A percentile compares a stretch with the other conserved stretches of the same genome.
Evolutionary conservation across 148 eudicot species (phyloP).

Genomic region (Heliamphora exappendiculata): DNA sequence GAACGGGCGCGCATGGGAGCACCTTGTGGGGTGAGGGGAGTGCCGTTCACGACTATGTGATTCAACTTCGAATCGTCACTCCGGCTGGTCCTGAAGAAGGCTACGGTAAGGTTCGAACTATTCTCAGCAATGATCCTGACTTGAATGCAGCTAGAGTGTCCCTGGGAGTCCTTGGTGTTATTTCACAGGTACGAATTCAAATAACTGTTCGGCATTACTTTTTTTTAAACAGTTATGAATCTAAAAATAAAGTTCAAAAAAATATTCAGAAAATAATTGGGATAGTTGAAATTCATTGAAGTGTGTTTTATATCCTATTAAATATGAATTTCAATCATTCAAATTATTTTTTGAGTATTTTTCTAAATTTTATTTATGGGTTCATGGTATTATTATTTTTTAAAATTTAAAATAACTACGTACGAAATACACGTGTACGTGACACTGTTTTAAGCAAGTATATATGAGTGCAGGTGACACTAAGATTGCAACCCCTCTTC

Average conservation of each 20-base stretch:
- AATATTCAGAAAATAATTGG: too few relatives aligned
- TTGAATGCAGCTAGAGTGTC: slow-evolving; percentile 68
- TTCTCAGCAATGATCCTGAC: slow-evolving; percentile 25
- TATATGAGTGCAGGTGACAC: slow-evolving; percentile 36
- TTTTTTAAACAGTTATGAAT: not conserved
- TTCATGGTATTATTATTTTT: too few relatives aligned
- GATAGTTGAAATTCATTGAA: too few relatives aligned
- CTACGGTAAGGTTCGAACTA: slow-evolving; percentile 32
- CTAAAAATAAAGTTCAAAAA: too few relatives aligned
- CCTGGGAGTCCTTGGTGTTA: slow-evolving; percentile 85
- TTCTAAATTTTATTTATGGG: too few relatives aligned
- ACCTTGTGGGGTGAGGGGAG: slow-evolving; percentile 64
- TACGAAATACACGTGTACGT: too few relatives aligned
- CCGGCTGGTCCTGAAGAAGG: slow-evolving; percentile 42
- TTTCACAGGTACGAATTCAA: slow-evolving; percentile 47
- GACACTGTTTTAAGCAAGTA: not conserved
- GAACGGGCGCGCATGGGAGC: slow-evolving; percentile 86
- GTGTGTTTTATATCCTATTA: too few relatives aligned
- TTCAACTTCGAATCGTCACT: slow-evolving; percentile 43
- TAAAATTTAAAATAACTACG: too few relatives aligned
- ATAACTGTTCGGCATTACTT: too few relatives aligned
- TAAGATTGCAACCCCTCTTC: slow-evolving; percentile 56
- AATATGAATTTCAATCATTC: too few relatives aligned
- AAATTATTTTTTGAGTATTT: too few relatives aligned
- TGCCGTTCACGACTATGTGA: slow-evolving; percentile 61